Percentiles rank a stretch among this genome's conserved stretches.
These are phyloP conservation scores for Populus hybrid DNA, from an alignment of 441 rosid genomes.

Conservation along the genomic window DNA sequence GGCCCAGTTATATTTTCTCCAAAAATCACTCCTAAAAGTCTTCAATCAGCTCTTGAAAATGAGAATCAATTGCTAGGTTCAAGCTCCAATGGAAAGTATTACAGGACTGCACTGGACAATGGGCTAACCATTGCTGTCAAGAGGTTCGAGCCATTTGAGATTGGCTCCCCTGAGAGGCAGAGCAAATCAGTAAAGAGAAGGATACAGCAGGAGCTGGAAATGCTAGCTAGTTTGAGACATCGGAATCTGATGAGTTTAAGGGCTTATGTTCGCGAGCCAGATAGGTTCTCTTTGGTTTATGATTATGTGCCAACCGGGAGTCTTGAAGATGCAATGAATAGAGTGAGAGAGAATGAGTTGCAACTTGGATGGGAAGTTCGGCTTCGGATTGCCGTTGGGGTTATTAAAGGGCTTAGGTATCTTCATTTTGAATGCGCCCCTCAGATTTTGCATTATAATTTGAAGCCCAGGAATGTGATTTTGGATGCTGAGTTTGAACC, in stretches of 20 bases:
- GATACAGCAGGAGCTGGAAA: too few relatives aligned
- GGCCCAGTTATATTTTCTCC: conserved; percentile 93
- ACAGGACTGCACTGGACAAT: too few relatives aligned
- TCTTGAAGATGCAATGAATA: conserved; percentile 79
- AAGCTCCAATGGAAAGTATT: too few relatives aligned
- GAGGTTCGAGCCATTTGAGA: too few relatives aligned
- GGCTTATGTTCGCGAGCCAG: conserved; percentile 77
- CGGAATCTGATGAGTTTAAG: too few relatives aligned
- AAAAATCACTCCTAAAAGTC: too few relatives aligned
- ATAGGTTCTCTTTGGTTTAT: conserved; percentile 72
- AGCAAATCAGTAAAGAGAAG: too few relatives aligned
- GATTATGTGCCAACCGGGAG: conserved; percentile 80
- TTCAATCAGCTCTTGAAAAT: too few relatives aligned
- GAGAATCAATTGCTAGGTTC: too few relatives aligned
- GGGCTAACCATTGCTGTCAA: too few relatives aligned
- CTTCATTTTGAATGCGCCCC: conserved; percentile 67
- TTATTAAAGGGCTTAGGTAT: conserved; percentile 82
- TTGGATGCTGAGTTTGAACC: conserved; percentile 93
- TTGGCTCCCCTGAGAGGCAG: too few relatives aligned
- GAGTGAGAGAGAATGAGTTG: conserved; percentile 58
- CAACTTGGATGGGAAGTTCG: conserved; percentile 83
- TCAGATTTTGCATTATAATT: conserved; percentile 72
- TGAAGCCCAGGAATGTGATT: conserved; percentile 92
- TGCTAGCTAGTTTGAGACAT: too few relatives aligned
- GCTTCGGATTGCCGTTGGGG: conserved; percentile 80